Percentiles rank a stretch among this genome's conserved stretches.
phyloP scores from a whole-genome alignment of 83 land plant species.

The Picea abies region DNA sequence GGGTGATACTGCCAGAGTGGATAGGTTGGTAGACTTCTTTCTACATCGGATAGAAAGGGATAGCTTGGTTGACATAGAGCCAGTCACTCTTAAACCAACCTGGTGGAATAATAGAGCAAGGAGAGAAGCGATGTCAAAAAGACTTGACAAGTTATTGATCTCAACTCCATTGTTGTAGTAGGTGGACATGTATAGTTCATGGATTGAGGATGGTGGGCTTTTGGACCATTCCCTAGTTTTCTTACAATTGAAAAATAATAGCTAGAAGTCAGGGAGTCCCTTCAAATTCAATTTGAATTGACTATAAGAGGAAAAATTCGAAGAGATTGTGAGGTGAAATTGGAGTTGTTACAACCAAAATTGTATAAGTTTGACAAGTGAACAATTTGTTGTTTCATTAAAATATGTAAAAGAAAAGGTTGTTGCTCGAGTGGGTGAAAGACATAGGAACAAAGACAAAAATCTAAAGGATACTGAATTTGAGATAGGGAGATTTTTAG shows the following conservation, averaged over 20 bases:
- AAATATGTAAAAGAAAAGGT: neutral
- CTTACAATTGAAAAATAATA: neutral
- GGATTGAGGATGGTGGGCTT: too few species aligned
- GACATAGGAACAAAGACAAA: neutral
- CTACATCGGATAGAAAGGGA: neutral
- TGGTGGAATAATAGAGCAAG: too few species aligned
- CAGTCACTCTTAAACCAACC: neutral
- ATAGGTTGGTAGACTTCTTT: neutral
- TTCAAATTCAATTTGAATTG: neutral
- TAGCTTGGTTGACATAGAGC: neutral
- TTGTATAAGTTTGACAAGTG: neutral
- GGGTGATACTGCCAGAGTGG: neutral
- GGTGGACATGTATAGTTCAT: neutral
- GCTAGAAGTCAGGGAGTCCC: neutral
- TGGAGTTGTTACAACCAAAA: neutral
- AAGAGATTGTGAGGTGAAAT: neutral
- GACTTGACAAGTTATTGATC: neutral
- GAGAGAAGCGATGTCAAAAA: neutral
- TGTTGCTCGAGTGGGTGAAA: neutral
- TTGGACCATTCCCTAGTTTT: neutral
- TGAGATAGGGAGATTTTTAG: neutral
- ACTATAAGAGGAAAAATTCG: neutral
- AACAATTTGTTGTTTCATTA: neutral
- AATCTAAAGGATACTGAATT: neutral
- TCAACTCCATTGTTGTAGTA: too few species aligned